Base-by-base conservation (phyloP, 768 basidiomycete species). In the Trametes villosa region DNA sequence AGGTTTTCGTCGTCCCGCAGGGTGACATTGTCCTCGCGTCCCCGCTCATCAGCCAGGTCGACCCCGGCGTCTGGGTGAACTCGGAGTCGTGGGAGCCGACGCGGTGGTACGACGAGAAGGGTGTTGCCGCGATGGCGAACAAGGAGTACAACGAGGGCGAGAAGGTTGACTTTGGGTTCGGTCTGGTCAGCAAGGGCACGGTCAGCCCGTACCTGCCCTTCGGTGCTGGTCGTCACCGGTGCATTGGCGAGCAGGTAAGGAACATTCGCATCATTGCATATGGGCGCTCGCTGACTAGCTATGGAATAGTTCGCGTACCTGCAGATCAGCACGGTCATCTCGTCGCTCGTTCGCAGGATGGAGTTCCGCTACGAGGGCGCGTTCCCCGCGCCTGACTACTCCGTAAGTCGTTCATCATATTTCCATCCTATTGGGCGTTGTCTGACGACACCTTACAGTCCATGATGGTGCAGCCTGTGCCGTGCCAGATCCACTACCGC, bases 201-300 rank as follows among this genome's bases (percentile, higher is more conserved):
- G 92, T 96, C 59, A 92, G 89, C 67, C 94, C 93, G 49, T 98
- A 98, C 74, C 92, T 97, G 72, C 97, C 97, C 2, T 99, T 99
- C 69, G 97, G 97, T 63, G 96, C 97, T 52, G 97, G 97, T 29
- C 83, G 92, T 68, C 96, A 98, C 78, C 82, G 96, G 65, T 98
- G 93, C 74, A 96, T 98, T 62, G 93, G 94, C 64, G 94, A 96
- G 77, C 70, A 68, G 64, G 68, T 68, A 31, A 45, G 79, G 74
- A 53, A 27, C n/a, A 22, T 30, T 27, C 8, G 47, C 11, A 12
- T 26, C n/a, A n/a, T n/a, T n/a, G n/a, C n/a, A n/a, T n/a, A n/a
- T n/a, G n/a, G n/a, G n/a, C n/a, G n/a, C n/a, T 49, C 5, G 15
- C 18, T 53, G 4, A 52, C 66, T 38, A 17, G 34, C 68, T 9